These are phyloP conservation scores for Mycena crocata DNA, from an alignment of 768 basidiomycete species.

Conservation along the genomic window DNA sequence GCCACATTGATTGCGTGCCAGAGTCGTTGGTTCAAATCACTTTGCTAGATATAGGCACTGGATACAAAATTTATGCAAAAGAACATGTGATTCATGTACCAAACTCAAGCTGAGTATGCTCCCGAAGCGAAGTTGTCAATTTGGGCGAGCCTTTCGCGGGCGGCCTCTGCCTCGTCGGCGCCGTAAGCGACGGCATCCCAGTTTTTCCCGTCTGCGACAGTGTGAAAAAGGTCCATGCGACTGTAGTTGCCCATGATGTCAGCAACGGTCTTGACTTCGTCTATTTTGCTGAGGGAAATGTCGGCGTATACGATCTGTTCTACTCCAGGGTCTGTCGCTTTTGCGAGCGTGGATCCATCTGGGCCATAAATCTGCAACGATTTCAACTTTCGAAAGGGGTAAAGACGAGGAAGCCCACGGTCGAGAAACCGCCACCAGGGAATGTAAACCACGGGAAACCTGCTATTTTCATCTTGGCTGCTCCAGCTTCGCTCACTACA, in stretches of 20 bases:
- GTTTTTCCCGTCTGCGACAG: constrained; percentile 42
- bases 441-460: constrained; percentile 45
- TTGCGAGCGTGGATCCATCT: constrained; percentile 40
- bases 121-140: constrained; percentile 30
- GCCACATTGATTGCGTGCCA: not conserved
- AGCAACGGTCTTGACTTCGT: constrained; percentile 42
- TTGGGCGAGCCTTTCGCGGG: constrained; percentile 12
- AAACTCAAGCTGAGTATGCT: constrained; percentile 15
- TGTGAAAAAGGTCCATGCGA: constrained; percentile 42
- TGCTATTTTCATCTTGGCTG: constrained; percentile 43
- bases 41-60: not conserved
- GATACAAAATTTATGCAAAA: not conserved
- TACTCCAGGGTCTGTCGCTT: constrained; percentile 38
- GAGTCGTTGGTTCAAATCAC: constrained; percentile 13
- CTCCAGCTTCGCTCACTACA: constrained; percentile 42
- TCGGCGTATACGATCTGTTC: constrained; percentile 44
- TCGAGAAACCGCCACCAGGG: constrained; percentile 42
- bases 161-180: constrained; percentile 21
- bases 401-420: constrained; percentile 19
- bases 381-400: not conserved
- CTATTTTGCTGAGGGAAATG: constrained; percentile 44
- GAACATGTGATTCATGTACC: not conserved
- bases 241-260: constrained; percentile 44
- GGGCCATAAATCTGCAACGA: constrained; percentile 43
- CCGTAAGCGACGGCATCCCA: constrained; percentile 38